Conservation (phyloP, 2,329 filamentous ascomycete species). For the Aaosphaeria pasadenensis region DNA sequence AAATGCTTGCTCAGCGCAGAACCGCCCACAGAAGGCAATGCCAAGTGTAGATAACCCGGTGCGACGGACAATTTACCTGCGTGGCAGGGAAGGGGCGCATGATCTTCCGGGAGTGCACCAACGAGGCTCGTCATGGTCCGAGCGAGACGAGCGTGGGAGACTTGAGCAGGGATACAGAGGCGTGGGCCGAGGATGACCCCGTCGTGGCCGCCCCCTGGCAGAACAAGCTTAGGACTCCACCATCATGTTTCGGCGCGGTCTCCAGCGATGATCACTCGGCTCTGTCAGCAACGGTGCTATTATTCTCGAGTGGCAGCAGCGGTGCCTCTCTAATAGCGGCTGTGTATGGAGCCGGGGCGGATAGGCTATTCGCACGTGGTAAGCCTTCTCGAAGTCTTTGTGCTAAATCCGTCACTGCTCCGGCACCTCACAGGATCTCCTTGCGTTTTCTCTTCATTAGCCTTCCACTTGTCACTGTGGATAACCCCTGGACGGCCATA, state of each 20-base stretch:
- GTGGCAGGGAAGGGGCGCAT: conserved; percentile 24
- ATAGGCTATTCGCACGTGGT: too few species aligned
- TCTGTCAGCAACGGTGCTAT: background rate
- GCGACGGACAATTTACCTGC: conserved; percentile 17
- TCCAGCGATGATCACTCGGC: conserved; percentile 7
- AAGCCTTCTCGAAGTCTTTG: too few species aligned
- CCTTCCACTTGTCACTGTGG: too few species aligned
- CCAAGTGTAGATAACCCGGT: conserved; percentile 2
- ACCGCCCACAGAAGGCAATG: too few species aligned
- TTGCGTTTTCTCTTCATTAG: too few species aligned
- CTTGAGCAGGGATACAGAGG: conserved; percentile 26
- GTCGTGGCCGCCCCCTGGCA: conserved; percentile 16
- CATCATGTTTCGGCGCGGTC: conserved; percentile 14
- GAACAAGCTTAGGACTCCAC: conserved; percentile 19
- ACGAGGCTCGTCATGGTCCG: conserved; percentile 15
- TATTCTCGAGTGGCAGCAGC: too few species aligned
- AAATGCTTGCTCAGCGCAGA: too few species aligned
- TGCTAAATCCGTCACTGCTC: too few species aligned
- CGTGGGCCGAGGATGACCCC: conserved; percentile 17
- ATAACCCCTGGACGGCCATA: too few species aligned
- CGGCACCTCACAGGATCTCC: too few species aligned
- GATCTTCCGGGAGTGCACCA: conserved; percentile 31
- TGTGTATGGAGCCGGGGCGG: too few species aligned
- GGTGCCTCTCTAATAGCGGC: too few species aligned
- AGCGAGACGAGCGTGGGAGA: conserved; percentile 20